These are phyloP conservation scores for Termitomyces sp. DNA, from an alignment of 768 basidiomycete genomes.

Conservation along the genomic window DNA sequence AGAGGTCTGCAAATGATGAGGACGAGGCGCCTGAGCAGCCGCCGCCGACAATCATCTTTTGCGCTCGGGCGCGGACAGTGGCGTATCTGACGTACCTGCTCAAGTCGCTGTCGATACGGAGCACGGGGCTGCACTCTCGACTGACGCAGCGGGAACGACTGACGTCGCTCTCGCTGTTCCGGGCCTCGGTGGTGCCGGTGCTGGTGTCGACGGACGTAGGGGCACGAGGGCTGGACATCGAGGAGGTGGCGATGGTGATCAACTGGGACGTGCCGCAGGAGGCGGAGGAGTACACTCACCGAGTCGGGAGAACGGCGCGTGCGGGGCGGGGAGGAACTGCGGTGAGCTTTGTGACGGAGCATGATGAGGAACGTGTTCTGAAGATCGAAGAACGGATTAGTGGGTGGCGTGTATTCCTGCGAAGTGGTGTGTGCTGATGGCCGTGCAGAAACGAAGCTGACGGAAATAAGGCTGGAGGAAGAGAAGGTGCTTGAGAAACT, in stretches of 20 bases:
- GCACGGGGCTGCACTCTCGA: constrained; percentile 89
- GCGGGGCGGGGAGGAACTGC: constrained; percentile 88
- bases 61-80: constrained; percentile 78
- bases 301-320: constrained; percentile 91
- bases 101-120: constrained; percentile 76
- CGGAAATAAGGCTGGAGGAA: constrained; percentile 77
- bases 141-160: constrained; percentile 91
- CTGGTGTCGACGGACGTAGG: constrained; percentile 95
- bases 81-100: constrained; percentile 85
- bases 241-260: constrained; percentile 92
- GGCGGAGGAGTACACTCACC: constrained; percentile 94
- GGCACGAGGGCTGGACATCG: constrained; percentile 92
- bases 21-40: constrained; percentile 66
- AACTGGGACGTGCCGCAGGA: constrained; percentile 95
- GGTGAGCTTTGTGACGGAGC: constrained; percentile 92
- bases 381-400: constrained; percentile 85
- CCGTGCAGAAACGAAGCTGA: constrained; percentile 64
- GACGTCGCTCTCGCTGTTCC: constrained; percentile 80
- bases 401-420: constrained; percentile 36
- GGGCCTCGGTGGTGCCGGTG: constrained; percentile 83
- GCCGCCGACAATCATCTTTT: constrained; percentile 97
- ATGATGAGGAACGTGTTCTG: constrained; percentile 82
- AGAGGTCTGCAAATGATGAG: constrained; percentile 38
- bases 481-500: constrained; percentile 78
- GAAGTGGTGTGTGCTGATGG: constrained; percentile 2